Evolutionary conservation across 345 rosid species (phyloP).

Genomic region (Brassica incana): DNA sequence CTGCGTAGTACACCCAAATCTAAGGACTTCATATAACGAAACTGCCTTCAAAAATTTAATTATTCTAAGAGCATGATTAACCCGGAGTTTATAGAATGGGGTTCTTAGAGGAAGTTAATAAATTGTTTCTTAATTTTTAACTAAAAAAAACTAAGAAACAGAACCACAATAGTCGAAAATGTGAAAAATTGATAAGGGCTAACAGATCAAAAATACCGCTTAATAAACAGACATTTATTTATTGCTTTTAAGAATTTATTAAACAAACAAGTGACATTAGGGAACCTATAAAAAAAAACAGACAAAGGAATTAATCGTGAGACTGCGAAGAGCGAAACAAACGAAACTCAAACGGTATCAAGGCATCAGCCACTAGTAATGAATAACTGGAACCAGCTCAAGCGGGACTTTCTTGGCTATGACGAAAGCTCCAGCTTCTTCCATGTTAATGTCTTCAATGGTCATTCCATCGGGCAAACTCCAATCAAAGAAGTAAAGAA

Average conservation of each 20-base stretch:
- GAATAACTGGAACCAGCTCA: conserved; percentile 17
- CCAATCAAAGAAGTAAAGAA: conserved; percentile 44
- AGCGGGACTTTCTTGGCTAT: conserved; percentile 28
- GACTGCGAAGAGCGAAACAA: not conserved
- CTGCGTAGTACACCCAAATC: not conserved
- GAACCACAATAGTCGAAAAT: not conserved
- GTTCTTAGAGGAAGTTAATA: no score
- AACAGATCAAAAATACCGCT: not conserved
- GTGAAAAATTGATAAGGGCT: not conserved
- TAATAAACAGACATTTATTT: not conserved
- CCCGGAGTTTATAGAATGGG: no score
- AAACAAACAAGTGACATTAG: not conserved
- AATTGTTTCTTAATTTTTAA: no score
- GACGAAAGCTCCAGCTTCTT: conserved; percentile 32
- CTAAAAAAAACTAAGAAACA: not conserved
- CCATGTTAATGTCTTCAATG: conserved; percentile 33
- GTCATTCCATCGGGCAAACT: conserved; percentile 38
- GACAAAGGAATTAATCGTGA: not conserved
- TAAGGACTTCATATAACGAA: not conserved
- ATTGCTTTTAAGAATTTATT: not conserved
- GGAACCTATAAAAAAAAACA: not conserved
- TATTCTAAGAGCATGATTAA: no score
- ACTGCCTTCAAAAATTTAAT: no score
- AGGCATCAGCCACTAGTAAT: not conserved
- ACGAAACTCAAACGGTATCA: not conserved